phyloP scores from a whole-genome alignment of 2,329 filamentous ascomycete species.

The Fusarium haematococcum region DNA sequence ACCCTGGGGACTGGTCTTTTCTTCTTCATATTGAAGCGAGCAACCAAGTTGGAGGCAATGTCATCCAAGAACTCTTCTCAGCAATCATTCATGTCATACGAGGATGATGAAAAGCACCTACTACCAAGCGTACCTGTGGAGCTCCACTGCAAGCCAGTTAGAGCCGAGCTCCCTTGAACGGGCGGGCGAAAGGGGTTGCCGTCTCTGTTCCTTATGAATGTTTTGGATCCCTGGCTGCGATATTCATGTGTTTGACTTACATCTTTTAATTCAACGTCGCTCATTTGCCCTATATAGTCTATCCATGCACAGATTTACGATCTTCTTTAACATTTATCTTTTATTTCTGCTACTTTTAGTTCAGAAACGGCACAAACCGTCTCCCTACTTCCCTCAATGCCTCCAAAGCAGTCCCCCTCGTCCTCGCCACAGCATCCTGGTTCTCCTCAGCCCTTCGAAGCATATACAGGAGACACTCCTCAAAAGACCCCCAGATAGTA shows the following conservation, averaged over 20 bases:
- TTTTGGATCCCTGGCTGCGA: background rate
- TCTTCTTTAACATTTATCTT: background rate
- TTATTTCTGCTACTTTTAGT: background rate
- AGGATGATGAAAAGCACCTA: background rate
- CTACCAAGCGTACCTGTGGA: background rate
- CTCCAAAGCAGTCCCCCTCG: conserved; percentile 8
- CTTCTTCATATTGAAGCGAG: background rate
- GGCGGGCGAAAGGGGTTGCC: background rate
- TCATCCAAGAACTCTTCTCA: background rate
- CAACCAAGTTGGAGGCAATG: background rate
- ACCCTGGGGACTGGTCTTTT: background rate
- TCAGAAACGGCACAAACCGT: conserved; percentile 1
- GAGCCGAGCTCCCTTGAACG: background rate
- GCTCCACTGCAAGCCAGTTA: background rate
- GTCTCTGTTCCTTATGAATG: background rate
- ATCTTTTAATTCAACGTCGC: background rate
- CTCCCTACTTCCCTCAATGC: conserved; percentile 1
- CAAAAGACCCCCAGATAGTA: conserved; percentile 21
- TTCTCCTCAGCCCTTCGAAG: conserved; percentile 19
- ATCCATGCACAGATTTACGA: background rate
- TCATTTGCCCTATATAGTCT: background rate
- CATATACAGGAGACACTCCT: conserved; percentile 20
- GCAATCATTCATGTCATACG: background rate
- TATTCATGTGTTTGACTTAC: background rate
- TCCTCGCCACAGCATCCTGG: conserved; percentile 21